These are phyloP conservation scores for Marchantia polymorpha DNA, from an alignment of 225 moss, liverwort and hornwort species.

Conservation along the genomic window DNA sequence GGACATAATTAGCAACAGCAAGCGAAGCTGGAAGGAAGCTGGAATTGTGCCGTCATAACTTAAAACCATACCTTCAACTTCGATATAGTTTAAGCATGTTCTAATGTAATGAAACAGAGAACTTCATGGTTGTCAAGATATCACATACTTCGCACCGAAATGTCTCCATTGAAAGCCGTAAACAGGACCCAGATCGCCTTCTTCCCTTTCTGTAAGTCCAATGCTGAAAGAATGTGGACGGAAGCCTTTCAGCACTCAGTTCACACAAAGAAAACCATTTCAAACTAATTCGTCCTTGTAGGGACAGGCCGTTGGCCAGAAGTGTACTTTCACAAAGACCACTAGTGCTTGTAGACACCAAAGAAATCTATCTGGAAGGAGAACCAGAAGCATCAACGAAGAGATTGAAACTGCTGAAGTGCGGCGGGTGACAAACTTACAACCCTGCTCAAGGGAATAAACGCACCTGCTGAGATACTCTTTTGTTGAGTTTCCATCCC, in stretches of 20 bases:
- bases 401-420: too few relatives aligned
- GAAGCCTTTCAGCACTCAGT: background rate
- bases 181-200: constrained; percentile 89
- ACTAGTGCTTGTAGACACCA: too few relatives aligned
- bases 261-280: too few relatives aligned
- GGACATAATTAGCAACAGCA: background rate
- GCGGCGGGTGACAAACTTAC: too few relatives aligned
- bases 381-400: too few relatives aligned
- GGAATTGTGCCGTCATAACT: too few relatives aligned
- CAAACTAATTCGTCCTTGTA: too few relatives aligned
- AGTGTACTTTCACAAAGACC: too few relatives aligned
- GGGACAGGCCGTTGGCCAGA: too few relatives aligned
- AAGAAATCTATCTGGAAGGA: too few relatives aligned
- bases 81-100: background rate
- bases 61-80: background rate
- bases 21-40: background rate
- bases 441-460: too few relatives aligned
- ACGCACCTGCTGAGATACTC: constrained; percentile 64
- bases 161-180: constrained; percentile 99
- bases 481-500: constrained; percentile 85
- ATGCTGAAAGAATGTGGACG: constrained; percentile 33
- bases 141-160: constrained; percentile 79
- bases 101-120: background rate
- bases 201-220: constrained; percentile 79
- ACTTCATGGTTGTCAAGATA: background rate